These are phyloP conservation scores for Plasmodium blacklocki DNA, from an alignment of 169 alveolate species.

Conservation along the genomic window DNA sequence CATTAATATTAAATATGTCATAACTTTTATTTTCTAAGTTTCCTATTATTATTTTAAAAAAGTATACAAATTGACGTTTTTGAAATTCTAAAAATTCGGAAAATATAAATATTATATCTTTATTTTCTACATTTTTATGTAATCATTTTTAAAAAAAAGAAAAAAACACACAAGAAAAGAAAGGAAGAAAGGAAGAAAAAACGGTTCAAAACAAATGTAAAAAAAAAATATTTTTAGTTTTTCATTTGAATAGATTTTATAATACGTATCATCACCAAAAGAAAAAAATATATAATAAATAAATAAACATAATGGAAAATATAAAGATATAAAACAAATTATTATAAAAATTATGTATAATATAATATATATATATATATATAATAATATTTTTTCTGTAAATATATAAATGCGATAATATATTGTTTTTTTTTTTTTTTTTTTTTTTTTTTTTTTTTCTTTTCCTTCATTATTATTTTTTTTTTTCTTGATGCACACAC, in stretches of 20 bases:
- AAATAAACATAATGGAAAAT: neutral
- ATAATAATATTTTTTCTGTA: too few relatives aligned
- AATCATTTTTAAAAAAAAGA: neutral
- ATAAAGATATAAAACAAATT: neutral
- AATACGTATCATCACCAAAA: neutral
- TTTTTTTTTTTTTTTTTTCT: too few relatives aligned
- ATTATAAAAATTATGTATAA: neutral
- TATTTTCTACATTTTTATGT: neutral
- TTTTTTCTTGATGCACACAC: constrained; percentile 49
- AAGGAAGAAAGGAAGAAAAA: neutral
- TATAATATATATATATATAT: constrained; percentile 1
- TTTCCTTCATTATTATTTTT: neutral
- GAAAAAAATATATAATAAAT: neutral
- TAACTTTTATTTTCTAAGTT: too few relatives aligned
- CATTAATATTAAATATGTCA: too few relatives aligned
- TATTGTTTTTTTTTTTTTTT: too few relatives aligned
- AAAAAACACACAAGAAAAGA: too few relatives aligned
- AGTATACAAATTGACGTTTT: neutral
- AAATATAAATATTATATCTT: neutral
- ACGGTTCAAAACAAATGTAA: too few relatives aligned
- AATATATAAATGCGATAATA: too few relatives aligned
- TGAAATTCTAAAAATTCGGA: neutral
- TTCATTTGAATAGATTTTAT: neutral
- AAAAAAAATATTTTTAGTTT: neutral
- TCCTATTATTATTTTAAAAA: neutral